Evolutionary conservation across 2,329 filamentous ascomycete species (phyloP).

Genomic region (Paraphaeosphaeria minitans): DNA sequence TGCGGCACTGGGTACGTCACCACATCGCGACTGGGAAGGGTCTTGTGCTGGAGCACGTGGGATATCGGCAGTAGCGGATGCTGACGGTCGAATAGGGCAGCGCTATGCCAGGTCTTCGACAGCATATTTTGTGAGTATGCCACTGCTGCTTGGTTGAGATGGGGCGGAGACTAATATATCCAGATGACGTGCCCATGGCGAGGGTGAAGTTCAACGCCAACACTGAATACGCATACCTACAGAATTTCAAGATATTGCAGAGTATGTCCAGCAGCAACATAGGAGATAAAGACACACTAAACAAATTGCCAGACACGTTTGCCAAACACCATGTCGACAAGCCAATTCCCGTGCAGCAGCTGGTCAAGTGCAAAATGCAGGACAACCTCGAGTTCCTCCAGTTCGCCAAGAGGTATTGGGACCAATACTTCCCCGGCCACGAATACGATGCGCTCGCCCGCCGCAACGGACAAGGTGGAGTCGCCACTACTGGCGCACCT

Average conservation of each 20-base stretch:
- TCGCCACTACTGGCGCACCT: conserved; percentile 52
- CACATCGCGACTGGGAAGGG: conserved; percentile 23
- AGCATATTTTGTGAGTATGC: conserved; percentile 79
- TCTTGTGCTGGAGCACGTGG: background rate
- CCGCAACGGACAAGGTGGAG: conserved; percentile 75
- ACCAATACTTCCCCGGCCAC: conserved; percentile 95
- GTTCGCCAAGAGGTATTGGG: conserved; percentile 97
- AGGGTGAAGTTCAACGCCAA: conserved; percentile 98
- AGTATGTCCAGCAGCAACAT: conserved; percentile 63
- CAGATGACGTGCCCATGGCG: conserved; percentile 88
- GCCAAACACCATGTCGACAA: conserved; percentile 86
- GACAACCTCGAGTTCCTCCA: conserved; percentile 99
- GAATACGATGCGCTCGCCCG: conserved; percentile 91
- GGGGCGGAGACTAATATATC: conserved; percentile 6
- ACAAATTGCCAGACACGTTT: conserved; percentile 69
- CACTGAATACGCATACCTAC: conserved; percentile 94
- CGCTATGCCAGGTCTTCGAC: conserved; percentile 96
- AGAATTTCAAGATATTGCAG: conserved; percentile 98
- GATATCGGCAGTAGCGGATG: conserved; percentile 12
- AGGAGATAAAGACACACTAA: background rate
- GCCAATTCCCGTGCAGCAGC: conserved; percentile 82
- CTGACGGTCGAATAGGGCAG: conserved; percentile 67
- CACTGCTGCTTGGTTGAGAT: background rate
- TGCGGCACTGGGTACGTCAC: conserved; percentile 88
- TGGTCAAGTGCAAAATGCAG: conserved; percentile 99